Percentiles rank a stretch among this genome's conserved stretches.
These are phyloP conservation scores for Striga asiatica DNA, from an alignment of 257 asterid genomes.

Conservation along the genomic window DNA sequence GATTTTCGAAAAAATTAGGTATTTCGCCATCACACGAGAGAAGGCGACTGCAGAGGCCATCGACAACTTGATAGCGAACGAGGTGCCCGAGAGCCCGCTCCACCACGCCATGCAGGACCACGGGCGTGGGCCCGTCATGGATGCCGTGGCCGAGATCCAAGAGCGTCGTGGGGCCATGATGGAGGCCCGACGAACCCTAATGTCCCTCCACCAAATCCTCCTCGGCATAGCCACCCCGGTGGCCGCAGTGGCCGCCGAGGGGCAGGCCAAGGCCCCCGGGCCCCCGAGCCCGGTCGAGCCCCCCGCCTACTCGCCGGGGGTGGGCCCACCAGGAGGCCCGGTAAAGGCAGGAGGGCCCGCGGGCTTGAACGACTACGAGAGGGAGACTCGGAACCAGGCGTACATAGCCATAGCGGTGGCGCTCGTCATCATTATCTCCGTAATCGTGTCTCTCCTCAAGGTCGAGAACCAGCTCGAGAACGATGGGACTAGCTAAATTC, in stretches of 20 bases:
- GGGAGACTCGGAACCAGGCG: slow-evolving; percentile 35
- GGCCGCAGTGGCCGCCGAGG: slow-evolving; percentile 7
- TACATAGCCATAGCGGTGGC: slow-evolving; percentile 29
- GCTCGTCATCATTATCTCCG: background rate
- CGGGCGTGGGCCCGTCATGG: slow-evolving; percentile 23
- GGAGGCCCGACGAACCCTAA: slow-evolving; percentile 28
- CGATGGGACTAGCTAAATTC: background rate
- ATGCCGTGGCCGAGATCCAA: slow-evolving; percentile 35
- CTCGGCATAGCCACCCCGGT: slow-evolving; percentile 36
- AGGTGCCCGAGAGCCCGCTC: slow-evolving; percentile 22
- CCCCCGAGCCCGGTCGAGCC: slow-evolving; percentile 21
- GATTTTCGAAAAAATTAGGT: slow-evolving; percentile 24
- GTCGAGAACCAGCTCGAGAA: slow-evolving; percentile 6
- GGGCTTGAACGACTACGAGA: slow-evolving; percentile 34
- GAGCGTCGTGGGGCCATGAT: slow-evolving; percentile 40
- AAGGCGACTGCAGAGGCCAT: slow-evolving; percentile 40
- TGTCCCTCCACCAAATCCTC: slow-evolving; percentile 36
- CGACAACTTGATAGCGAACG: slow-evolving; percentile 27
- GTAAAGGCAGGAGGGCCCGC: slow-evolving; percentile 10
- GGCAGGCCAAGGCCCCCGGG: background rate
- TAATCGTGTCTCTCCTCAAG: background rate
- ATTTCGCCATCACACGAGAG: slow-evolving; percentile 24
- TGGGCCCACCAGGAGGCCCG: background rate
- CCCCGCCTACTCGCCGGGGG: slow-evolving; percentile 17
- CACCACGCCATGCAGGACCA: slow-evolving; percentile 29